phyloP scores from a whole-genome alignment of 306 rosid species.

The Trichosanthes truncata region DNA sequence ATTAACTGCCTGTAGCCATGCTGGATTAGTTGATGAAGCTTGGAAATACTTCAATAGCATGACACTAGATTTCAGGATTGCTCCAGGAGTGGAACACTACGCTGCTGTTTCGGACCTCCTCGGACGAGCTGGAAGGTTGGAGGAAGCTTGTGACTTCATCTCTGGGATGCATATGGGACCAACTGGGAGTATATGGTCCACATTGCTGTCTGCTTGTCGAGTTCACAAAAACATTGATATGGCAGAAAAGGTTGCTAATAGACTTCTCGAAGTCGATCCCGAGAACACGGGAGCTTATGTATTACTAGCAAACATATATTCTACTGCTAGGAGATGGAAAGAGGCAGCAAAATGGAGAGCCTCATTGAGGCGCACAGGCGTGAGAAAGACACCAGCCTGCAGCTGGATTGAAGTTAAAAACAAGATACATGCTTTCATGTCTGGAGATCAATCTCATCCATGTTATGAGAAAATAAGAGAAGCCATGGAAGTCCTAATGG shows the following conservation, averaged over 20 bases:
- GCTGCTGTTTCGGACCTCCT: constrained; percentile 87
- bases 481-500: constrained; percentile 47
- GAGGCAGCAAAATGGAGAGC: constrained; percentile 65
- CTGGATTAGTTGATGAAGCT: constrained; percentile 70
- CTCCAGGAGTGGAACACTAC: constrained; percentile 73
- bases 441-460: constrained; percentile 78
- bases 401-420: constrained; percentile 87
- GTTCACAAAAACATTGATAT: constrained; percentile 66
- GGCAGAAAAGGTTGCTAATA: constrained; percentile 64
- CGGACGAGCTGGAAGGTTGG: constrained; percentile 79
- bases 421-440: constrained; percentile 55
- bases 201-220: constrained; percentile 81
- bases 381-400: constrained; percentile 78
- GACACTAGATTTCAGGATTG: constrained; percentile 38
- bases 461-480: constrained; percentile 42
- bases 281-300: constrained; percentile 59
- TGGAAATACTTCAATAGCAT: constrained; percentile 61
- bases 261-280: constrained; percentile 50
- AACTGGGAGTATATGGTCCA: constrained; percentile 74
- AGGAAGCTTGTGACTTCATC: constrained; percentile 61
- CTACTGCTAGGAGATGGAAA: constrained; percentile 69
- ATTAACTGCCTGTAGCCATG: constrained; percentile 80
- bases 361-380: constrained; percentile 41
- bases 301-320: constrained; percentile 59
- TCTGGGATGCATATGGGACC: constrained; percentile 46